A percentile compares a stretch with the other conserved stretches of the same genome.
These are phyloP conservation scores for Hypholoma sublateritium DNA, from an alignment of 768 basidiomycete genomes.

Conservation along the genomic window DNA sequence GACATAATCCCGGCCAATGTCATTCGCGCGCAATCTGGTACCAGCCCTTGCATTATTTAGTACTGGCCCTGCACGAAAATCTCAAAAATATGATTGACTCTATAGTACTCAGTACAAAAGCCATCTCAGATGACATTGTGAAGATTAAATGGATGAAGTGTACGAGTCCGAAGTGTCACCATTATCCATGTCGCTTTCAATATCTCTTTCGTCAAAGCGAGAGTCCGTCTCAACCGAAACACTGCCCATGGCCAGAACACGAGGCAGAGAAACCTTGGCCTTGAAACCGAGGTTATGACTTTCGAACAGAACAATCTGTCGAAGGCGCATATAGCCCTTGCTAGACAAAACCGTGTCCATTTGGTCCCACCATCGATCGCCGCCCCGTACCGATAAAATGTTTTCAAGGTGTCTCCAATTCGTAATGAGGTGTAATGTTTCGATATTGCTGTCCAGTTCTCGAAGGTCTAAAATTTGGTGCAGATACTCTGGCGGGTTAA, in stretches of 20 bases:
- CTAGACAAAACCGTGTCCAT: not conserved
- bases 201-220: too few species aligned
- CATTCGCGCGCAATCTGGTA: too few species aligned
- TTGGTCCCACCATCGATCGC: not conserved
- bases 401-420: not conserved
- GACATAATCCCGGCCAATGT: not conserved
- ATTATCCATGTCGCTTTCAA: too few species aligned
- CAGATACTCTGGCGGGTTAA: not conserved
- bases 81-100: too few species aligned
- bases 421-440: not conserved
- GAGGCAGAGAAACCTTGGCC: not conserved
- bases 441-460: not conserved
- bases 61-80: too few species aligned
- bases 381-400: not conserved
- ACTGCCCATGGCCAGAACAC: not conserved
- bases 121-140: too few species aligned
- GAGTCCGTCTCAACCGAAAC: not conserved
- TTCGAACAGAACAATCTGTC: not conserved
- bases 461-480: not conserved
- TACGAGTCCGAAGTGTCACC: too few species aligned
- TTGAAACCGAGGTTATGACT: not conserved
- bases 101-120: too few species aligned
- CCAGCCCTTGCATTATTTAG: too few species aligned
- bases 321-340: not conserved
- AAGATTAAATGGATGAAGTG: too few species aligned